Base-by-base conservation (phyloP, 2,329 filamentous ascomycete genomes). In the Fusarium mexicanum region DNA sequence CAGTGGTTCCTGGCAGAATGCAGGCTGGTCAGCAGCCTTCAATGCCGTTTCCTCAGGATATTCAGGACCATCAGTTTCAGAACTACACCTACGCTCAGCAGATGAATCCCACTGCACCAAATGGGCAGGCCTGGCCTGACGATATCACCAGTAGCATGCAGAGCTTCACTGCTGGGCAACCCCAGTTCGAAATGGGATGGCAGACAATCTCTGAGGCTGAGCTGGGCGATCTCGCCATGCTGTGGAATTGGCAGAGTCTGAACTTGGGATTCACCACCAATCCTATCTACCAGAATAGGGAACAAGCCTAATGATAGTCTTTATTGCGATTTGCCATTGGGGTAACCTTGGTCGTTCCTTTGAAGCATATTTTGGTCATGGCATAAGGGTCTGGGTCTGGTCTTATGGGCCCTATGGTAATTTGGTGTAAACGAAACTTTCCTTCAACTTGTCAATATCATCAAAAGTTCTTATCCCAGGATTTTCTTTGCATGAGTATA, bases 161-260 rank as follows among this genome's bases (percentile, higher is more conserved):
- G 38, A 54, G 53, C 17, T 44, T 50, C 5, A 31, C 60, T 9
- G 12, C 37, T 54, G 61, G 20, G 16, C 41, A 54, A 29, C 47
- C n/a, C 1, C 41, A 51, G 5, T 16, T 47, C 1, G 53, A 70
- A 1, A 66, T 70, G 67, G 60, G 47, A 40, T 69, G 68, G n/a
- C 53, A 71, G 12, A 29, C 44, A 2, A 66, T 71, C 4, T 71
- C 67, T 10, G 68, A 71, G 5, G 61, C 61, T 13, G 67, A 71
- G 18, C 17, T 70, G 4, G 67, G 67, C 6, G 67, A 70, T 37
- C 47, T 70, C 18, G 67, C 67, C 5, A 70, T 71, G 67, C 4
- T 70, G n/a, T 70, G 67, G 67, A 70, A 70, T 33, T 70, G 67
- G 67, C 37, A 70, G 41, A 70, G 67, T n/a, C 17, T 70, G 41